These are phyloP conservation scores for Alternaria sp. DNA, from an alignment of 2,329 filamentous ascomycete genomes.

Conservation along the genomic window DNA sequence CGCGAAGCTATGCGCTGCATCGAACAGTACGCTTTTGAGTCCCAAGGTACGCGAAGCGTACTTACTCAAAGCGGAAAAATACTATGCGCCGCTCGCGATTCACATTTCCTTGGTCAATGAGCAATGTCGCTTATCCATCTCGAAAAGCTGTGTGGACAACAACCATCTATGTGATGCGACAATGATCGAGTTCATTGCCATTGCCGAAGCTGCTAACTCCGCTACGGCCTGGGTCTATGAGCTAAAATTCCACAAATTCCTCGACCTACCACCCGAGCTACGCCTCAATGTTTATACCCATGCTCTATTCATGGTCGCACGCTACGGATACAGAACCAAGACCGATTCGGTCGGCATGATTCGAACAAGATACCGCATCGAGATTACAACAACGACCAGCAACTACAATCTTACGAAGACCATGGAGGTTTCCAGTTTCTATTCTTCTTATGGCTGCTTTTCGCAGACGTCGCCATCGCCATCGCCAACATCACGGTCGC, in stretches of 20 bases:
- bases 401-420: too few species aligned
- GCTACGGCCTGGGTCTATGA: neutral
- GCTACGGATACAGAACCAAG: neutral
- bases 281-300: neutral
- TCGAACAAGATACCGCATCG: neutral
- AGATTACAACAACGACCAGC: neutral
- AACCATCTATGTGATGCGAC: neutral
- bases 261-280: neutral
- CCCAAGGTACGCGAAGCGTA: neutral
- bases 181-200: neutral
- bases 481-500: too few species aligned
- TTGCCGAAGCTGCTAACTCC: neutral
- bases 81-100: neutral
- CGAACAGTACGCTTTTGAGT: neutral
- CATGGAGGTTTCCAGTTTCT: too few species aligned
- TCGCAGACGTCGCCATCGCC: too few species aligned
- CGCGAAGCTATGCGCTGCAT: neutral
- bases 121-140: constrained; percentile 1
- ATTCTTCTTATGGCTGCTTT: too few species aligned
- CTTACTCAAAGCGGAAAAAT: neutral
- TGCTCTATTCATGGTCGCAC: neutral
- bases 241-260: neutral
- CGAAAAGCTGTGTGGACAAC: neutral
- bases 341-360: neutral
- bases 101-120: constrained; percentile 6